Evolutionary conservation across 768 basidiomycete genomes (phyloP).

Genomic region (Sistotremastrum niveocremeum): DNA sequence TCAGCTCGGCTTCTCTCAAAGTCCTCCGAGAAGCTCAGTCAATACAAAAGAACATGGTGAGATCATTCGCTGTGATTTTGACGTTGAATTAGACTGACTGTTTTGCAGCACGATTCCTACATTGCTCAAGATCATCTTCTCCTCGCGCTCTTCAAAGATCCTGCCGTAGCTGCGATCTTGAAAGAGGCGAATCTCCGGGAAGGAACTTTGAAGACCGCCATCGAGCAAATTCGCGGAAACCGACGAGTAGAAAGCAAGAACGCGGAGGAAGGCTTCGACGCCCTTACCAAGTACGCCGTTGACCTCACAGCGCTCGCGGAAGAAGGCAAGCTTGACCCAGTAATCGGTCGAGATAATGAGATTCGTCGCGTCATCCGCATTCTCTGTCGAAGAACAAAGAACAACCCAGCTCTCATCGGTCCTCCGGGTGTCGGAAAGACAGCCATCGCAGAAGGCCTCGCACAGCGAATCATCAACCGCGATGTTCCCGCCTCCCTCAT

Average conservation of each 20-base stretch:
- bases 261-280: constrained; percentile 90
- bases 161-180: constrained; percentile 49
- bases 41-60: constrained; percentile 58
- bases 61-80: background rate
- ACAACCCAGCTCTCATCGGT: constrained; percentile 94
- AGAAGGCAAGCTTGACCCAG: constrained; percentile 91
- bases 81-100: background rate
- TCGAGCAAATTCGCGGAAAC: constrained; percentile 72
- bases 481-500: constrained; percentile 74
- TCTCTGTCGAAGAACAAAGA: constrained; percentile 75
- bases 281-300: constrained; percentile 75
- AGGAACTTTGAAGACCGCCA: constrained; percentile 56
- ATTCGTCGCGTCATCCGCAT: constrained; percentile 78
- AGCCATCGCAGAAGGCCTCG: constrained; percentile 87
- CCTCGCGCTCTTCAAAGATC: constrained; percentile 69
- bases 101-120: constrained; percentile 57
- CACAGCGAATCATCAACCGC: constrained; percentile 87
- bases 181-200: constrained; percentile 69
- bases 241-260: constrained; percentile 72
- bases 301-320: constrained; percentile 81
- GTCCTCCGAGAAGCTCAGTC: constrained; percentile 65
- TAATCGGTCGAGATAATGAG: constrained; percentile 87
- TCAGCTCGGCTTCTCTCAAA: constrained; percentile 42
- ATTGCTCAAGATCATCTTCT: constrained; percentile 90
- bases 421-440: constrained; percentile 96